Evolutionary conservation across 148 eudicot genomes (phyloP), one percentile per base, ranked within the genome.

Genomic region (Agrostemma githago): DNA sequence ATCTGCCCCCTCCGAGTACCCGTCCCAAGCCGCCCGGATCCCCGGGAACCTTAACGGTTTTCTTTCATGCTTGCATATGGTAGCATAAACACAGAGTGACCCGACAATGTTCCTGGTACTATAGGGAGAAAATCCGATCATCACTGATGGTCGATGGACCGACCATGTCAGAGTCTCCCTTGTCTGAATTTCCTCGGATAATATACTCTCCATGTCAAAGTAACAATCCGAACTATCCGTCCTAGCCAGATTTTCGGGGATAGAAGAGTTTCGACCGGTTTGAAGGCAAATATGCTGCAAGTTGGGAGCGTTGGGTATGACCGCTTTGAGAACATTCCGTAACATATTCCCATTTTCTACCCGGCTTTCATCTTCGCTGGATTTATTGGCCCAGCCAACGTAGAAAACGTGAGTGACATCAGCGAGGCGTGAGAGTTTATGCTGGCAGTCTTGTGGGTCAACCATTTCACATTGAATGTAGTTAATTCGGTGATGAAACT

Each of bases 351-450:
- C 87, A 58, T 91, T 91, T 14, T 71, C 85, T 41, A 72, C 78
- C 12, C 81, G 82, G 15, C 80, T 86, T 69, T 87, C 85, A 11
- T 77, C 82, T 76, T 85, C 92, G 15, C 67, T 77, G 17, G 87
- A 72, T 73, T 71, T 68, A 19, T 67, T 86, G 3, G 89, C 82
- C 92, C 92, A 91, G 6, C 93, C 86, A 63, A 83, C 92, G 42
- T 91, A 89, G 66, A 91, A 89, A 62, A 91, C 46, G 68, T 91
- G 93, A 34, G 97, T 91, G 8, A 91, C 85, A 48, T 91, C 93
- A 5, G 63, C 16, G 26, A 91, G 80, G 21, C 38, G 37, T 2
- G 92, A 86, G 44, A 92, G 91, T 74, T 86, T 89, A 0, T 76
- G 53, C n/a, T 60, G 51, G 17, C 77, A 42, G 10, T 86, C 90